Base-by-base conservation (phyloP, 2,329 filamentous ascomycete genomes). In the Diatrype stigma region DNA sequence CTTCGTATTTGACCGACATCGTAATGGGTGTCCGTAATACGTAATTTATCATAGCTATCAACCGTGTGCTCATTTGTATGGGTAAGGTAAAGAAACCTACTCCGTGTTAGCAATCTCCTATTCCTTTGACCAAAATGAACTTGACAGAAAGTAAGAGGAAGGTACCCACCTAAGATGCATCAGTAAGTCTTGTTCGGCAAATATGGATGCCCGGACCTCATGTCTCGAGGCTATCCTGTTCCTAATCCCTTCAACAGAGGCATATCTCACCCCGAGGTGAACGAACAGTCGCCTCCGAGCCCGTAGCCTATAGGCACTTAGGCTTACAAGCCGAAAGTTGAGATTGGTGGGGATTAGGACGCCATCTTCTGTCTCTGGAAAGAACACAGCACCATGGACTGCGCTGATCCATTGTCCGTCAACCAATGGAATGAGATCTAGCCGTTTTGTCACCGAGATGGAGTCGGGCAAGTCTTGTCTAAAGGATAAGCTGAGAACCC, bases 371-470 rank as follows among this genome's bases (percentile, higher is more conserved):
- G 37, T 40, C 37, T 40, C 37, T 40, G 37, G 37, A 12, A 40
- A 40, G 8, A 40, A 40, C 6, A 40, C 17, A 30, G 16, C 19
- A 6, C 7, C 2, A 14, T 22, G 37, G 11, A 19, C 17, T 40
- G 37, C 26, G 52, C 54, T 59, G 61, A 63, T 14, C 21, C 47
- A 11, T 57, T 59, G 17, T 51, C 38, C 26, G 35, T 28, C 0
- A 60, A 28, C 11, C 0, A 60, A 28, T 10, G 60, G 59, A 21
- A 63, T 48, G 8, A 64, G 23, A 8, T 38, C 26, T 46, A 63
- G 45, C 10, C 2, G 16, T 32, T 35, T 51, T 2, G 54, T 2
- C 12, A 46, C 21, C 5, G 16, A 3, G 11, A 40, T 40, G 5
- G 2, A 1, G 19, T 3, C 5, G 17, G 4, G 1, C 16, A 8